Base-by-base conservation (phyloP, 2,329 filamentous ascomycete genomes). In the Lachnellula occidentalis region DNA sequence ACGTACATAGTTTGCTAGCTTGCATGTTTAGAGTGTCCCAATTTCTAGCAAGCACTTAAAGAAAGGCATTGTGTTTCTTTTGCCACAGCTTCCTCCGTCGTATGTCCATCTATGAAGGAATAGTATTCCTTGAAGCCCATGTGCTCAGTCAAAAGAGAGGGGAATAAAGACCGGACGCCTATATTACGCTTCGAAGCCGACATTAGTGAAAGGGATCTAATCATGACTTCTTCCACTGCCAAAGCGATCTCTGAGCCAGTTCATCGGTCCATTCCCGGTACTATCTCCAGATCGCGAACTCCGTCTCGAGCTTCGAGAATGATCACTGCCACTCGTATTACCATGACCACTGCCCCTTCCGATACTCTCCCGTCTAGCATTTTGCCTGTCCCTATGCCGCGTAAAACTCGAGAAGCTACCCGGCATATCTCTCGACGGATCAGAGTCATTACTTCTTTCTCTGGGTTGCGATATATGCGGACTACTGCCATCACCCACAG, bases 181-280 rank as follows among this genome's bases (percentile, higher is more conserved):
- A 9, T 8, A 39, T 17, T 17, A 17, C 36, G 17, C 36, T 39
- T 19, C 14, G 24, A 21, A 48, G 34, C 12, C 8, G 27, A 36
- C 12, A 34, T 2, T 46, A 24, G 43, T 4, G 34, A 31, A 48
- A 34, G 17, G 39, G 4, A 19, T 56, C 48, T 55, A 56, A 42
- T 57, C 50, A 7, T 46, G 41, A 47, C 24, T 34, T 17, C 49
- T 48, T 14, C 41, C 27, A 34, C 46, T 45, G 19, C 53, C 50
- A 54, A 61, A 62, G 4, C 59, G 59, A 51, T 66, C 62, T 52
- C 65, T 56, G 17, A 67, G 14, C 65, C 65, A 67, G 6, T 46
- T 45, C 15, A 62, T 57, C 2, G 61, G 41, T 12, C 61, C 61
- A 50, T 56, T 48, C 34, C 55, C 55, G 55, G 45, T 41, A 45